Percentiles rank a stretch among this genome's conserved stretches.
Evolutionary conservation across 352 stramenopile genomes (phyloP).

Genomic region (Plasmopara viticola): DNA sequence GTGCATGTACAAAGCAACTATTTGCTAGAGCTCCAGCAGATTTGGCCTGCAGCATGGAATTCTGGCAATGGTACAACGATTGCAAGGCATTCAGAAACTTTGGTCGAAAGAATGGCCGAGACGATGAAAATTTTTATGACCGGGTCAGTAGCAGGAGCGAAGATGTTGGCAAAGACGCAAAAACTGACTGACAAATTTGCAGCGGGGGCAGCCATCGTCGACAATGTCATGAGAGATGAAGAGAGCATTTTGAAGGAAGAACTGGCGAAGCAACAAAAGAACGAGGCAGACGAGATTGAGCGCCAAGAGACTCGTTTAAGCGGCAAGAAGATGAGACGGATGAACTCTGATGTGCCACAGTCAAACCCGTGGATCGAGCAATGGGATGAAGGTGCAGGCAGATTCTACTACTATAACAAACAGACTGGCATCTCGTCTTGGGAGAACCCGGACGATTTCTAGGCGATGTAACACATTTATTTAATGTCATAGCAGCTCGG

Average conservation of each 20-base stretch:
- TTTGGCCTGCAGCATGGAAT: slow-evolving; percentile 82
- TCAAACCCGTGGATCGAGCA: slow-evolving; percentile 61
- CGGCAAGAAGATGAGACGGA: slow-evolving; percentile 28
- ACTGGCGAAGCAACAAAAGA: slow-evolving; percentile 42
- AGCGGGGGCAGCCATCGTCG: slow-evolving; percentile 54
- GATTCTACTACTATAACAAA: slow-evolving; percentile 87
- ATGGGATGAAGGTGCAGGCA: slow-evolving; percentile 67
- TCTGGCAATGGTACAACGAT: slow-evolving; percentile 29
- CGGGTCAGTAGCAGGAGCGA: slow-evolving; percentile 47
- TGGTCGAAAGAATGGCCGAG: slow-evolving; percentile 54
- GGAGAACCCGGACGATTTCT: slow-evolving; percentile 72
- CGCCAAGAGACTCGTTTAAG: slow-evolving; percentile 9
- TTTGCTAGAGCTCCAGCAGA: slow-evolving; percentile 55
- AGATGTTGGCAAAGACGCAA: slow-evolving; percentile 67
- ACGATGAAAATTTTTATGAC: slow-evolving; percentile 59
- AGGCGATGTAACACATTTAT: slow-evolving; percentile 7
- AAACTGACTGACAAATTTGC: slow-evolving; percentile 61
- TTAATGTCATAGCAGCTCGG: background rate
- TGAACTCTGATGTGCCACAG: slow-evolving; percentile 11
- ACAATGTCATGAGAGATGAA: slow-evolving; percentile 65
- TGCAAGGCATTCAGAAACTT: slow-evolving; percentile 25
- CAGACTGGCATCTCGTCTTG: slow-evolving; percentile 75
- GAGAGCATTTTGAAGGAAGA: slow-evolving; percentile 50
- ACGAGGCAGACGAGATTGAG: slow-evolving; percentile 26
- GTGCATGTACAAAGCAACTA: slow-evolving; percentile 85